phyloP scores from a whole-genome alignment of 495 filamentous ascomycete species.

The Cercophora sp. region DNA sequence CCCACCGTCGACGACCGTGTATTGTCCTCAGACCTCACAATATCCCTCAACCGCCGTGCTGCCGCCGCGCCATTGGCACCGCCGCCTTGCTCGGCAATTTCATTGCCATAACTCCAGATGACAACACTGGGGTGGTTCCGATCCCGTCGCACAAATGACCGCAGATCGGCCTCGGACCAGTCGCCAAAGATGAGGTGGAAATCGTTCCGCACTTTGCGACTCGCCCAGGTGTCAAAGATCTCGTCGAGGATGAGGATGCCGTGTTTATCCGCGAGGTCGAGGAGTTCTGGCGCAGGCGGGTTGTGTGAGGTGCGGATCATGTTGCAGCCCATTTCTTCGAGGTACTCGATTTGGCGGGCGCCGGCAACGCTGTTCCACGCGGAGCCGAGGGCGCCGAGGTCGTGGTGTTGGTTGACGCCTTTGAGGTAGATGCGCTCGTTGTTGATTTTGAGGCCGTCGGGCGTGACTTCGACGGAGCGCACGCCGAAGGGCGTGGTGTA shows the following conservation, averaged over 20 bases:
- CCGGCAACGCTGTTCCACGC: slow-evolving; percentile 45
- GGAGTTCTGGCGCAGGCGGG: slow-evolving; percentile 49
- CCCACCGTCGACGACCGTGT: slow-evolving; percentile 37
- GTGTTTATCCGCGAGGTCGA: slow-evolving; percentile 53
- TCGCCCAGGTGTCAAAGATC: slow-evolving; percentile 46
- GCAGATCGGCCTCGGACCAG: slow-evolving; percentile 48
- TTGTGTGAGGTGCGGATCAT: slow-evolving; percentile 49
- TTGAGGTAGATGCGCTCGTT: slow-evolving; percentile 34
- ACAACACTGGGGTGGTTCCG: slow-evolving; percentile 51
- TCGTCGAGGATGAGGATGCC: slow-evolving; percentile 56
- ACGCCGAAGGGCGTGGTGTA: slow-evolving; percentile 50
- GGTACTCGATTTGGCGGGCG: slow-evolving; percentile 41
- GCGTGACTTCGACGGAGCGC: slow-evolving; percentile 35
- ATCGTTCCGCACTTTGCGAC: slow-evolving; percentile 40
- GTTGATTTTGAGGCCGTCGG: slow-evolving; percentile 41
- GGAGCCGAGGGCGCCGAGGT: slow-evolving; percentile 42
- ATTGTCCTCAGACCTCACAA: too few relatives aligned
- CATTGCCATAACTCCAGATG: slow-evolving; percentile 48
- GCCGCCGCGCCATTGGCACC: too few relatives aligned
- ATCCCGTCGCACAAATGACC: slow-evolving; percentile 44
- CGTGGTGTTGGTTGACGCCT: slow-evolving; percentile 46
- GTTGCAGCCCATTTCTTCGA: slow-evolving; percentile 48
- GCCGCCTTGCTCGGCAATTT: slow-evolving; percentile 38
- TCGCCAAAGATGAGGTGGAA: slow-evolving; percentile 44
- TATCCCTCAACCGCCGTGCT: too few relatives aligned